These are phyloP conservation scores for Pyrenopolyporus hunteri DNA, from an alignment of 495 filamentous ascomycete species.

Conservation along the genomic window DNA sequence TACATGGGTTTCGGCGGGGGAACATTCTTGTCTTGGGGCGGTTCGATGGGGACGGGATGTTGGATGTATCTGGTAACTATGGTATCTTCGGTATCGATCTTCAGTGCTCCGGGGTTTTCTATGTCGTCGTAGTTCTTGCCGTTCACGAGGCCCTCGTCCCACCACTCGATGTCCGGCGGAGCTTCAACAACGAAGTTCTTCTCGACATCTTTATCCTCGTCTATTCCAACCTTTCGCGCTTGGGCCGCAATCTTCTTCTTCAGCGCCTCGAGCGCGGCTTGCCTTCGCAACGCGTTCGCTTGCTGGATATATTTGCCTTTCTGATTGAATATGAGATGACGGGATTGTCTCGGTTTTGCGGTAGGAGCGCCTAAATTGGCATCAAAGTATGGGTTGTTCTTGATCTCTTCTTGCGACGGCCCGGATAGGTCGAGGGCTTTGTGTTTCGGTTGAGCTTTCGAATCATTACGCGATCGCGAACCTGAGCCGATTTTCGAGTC, in stretches of 20 bases:
- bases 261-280: constrained; percentile 89
- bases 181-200: constrained; percentile 85
- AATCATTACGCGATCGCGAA: constrained; percentile 29
- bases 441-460: constrained; percentile 21
- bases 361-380: constrained; percentile 67
- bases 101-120: constrained; percentile 66
- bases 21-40: constrained; percentile 83
- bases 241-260: constrained; percentile 89
- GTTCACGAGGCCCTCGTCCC: constrained; percentile 87
- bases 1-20: constrained; percentile 88
- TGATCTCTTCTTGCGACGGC: constrained; percentile 63
- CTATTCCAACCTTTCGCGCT: constrained; percentile 82
- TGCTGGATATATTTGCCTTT: constrained; percentile 97
- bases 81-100: constrained; percentile 76
- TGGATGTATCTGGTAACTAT: constrained; percentile 91
- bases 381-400: constrained; percentile 87
- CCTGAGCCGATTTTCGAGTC: constrained; percentile 39
- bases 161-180: constrained; percentile 95
- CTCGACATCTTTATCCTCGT: constrained; percentile 88
- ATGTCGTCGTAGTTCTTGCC: constrained; percentile 75
- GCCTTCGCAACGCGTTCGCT: constrained; percentile 82
- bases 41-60: constrained; percentile 89
- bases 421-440: constrained; percentile 66
- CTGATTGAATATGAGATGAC: constrained; percentile 87
- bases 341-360: constrained; percentile 67